These are phyloP conservation scores for Kazachstania sp. DNA, from an alignment of 1,139 yeast genomes.

Conservation along the genomic window DNA sequence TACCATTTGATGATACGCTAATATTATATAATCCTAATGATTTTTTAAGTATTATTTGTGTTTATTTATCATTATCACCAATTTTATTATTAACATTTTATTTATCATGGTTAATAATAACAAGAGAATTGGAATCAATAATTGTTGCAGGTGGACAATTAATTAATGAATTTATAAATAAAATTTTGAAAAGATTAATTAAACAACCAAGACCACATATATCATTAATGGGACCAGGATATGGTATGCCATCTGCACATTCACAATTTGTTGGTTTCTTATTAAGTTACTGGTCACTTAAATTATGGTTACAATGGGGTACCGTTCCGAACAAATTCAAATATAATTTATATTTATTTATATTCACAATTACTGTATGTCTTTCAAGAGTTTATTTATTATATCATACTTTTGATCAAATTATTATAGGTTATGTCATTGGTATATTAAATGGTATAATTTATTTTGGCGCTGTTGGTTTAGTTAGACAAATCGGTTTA, in stretches of 20 bases:
- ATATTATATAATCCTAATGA: constrained; percentile 70
- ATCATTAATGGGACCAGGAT: constrained; percentile 43
- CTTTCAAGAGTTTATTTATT: constrained; percentile 68
- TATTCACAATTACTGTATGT: constrained; percentile 45
- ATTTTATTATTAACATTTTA: constrained; percentile 71
- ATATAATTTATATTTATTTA: constrained; percentile 8
- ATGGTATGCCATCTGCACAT: constrained; percentile 97
- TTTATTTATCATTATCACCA: constrained; percentile 75
- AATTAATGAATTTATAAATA: constrained; percentile 63
- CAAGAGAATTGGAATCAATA: constrained; percentile 82
- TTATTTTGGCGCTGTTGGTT: constrained; percentile 47
- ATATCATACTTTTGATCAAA: constrained; percentile 72
- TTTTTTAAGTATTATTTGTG: constrained; percentile 50
- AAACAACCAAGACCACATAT: constrained; percentile 63
- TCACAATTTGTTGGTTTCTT: constrained; percentile 92
- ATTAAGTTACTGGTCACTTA: constrained; percentile 53
- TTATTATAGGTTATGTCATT: constrained; percentile 56
- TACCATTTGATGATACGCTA: constrained; percentile 55
- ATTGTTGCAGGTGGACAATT: constrained; percentile 82
- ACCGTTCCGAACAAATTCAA: background rate
- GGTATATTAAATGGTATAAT: constrained; percentile 53
- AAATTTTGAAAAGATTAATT: constrained; percentile 52
- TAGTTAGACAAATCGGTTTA: constrained; percentile 51
- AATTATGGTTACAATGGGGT: constrained; percentile 38
- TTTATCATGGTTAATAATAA: constrained; percentile 70